Percentiles rank a stretch among this genome's conserved stretches.
phyloP scores from a whole-genome alignment of 2,329 filamentous ascomycete species.

The Bipolaris bicolor region DNA sequence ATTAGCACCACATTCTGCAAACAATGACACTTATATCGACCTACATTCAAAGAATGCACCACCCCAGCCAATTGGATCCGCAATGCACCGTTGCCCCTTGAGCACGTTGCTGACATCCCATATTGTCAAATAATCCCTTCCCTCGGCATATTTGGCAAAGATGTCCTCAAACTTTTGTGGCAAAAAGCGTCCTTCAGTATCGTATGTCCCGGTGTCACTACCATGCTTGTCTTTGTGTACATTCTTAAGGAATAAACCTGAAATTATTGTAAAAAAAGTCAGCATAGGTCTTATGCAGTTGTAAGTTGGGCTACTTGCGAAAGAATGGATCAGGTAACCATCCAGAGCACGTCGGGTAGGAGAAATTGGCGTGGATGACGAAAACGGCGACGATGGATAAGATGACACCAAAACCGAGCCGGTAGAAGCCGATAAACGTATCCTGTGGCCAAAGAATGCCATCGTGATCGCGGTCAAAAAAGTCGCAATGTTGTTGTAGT shows the following conservation, averaged over 20 bases:
- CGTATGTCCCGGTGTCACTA: constrained; percentile 26
- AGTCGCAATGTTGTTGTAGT: constrained; percentile 21
- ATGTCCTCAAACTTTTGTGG: constrained; percentile 24
- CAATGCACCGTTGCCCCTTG: constrained; percentile 22
- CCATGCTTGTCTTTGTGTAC: constrained; percentile 24
- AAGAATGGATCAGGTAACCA: neutral
- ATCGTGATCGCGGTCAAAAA: constrained; percentile 24
- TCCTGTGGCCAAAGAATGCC: constrained; percentile 27
- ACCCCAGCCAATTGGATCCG: constrained; percentile 29
- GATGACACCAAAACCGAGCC: constrained; percentile 17
- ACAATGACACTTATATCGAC: neutral
- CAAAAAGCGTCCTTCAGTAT: constrained; percentile 24
- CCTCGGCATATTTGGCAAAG: constrained; percentile 24
- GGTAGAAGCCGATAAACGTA: constrained; percentile 24
- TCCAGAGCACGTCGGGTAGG: constrained; percentile 14
- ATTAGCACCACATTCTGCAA: neutral
- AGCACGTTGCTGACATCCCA: constrained; percentile 19
- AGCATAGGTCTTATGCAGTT: neutral
- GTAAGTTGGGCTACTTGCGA: neutral
- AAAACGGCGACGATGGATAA: neutral
- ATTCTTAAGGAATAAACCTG: constrained; percentile 22
- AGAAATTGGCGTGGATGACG: constrained; percentile 5
- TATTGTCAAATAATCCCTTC: constrained; percentile 19
- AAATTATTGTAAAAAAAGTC: neutral
- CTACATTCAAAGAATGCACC: constrained; percentile 27